A percentile compares a stretch with the other conserved stretches of the same genome.
phyloP scores from a whole-genome alignment of 768 basidiomycete genomes.

The Antrodiella citrinella region DNA sequence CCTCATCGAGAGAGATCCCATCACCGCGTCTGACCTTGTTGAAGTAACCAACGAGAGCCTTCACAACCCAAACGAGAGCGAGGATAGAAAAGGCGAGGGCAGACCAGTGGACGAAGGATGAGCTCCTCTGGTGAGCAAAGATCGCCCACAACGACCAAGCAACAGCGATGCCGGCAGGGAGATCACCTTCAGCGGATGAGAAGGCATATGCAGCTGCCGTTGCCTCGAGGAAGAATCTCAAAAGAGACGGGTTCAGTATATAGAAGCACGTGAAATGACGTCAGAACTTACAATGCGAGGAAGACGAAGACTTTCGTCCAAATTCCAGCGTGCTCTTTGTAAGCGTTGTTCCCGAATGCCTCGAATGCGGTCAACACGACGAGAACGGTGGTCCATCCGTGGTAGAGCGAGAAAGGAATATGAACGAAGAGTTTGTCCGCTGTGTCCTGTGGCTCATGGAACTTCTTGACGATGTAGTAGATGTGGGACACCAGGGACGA shows the following conservation, averaged over 20 bases:
- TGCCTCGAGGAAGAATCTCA: slow-evolving; percentile 83
- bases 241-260: neutral
- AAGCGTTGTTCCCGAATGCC: slow-evolving; percentile 79
- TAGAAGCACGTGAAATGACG: slow-evolving; percentile 3
- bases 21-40: slow-evolving; percentile 33
- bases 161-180: slow-evolving; percentile 87
- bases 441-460: slow-evolving; percentile 52
- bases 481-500: slow-evolving; percentile 77
- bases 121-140: slow-evolving; percentile 62
- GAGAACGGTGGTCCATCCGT: slow-evolving; percentile 86
- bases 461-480: slow-evolving; percentile 92
- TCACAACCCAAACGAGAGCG: slow-evolving; percentile 76
- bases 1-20: slow-evolving; percentile 73
- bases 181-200: slow-evolving; percentile 82
- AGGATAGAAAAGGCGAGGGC: slow-evolving; percentile 82
- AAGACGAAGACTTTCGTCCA: slow-evolving; percentile 97
- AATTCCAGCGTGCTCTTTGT: slow-evolving; percentile 56
- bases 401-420: slow-evolving; percentile 93
- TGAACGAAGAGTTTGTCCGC: slow-evolving; percentile 87
- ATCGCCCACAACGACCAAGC: slow-evolving; percentile 93
- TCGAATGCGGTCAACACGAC: slow-evolving; percentile 79
- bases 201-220: slow-evolving; percentile 94
- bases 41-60: slow-evolving; percentile 56
- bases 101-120: slow-evolving; percentile 84
- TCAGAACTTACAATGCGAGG: slow-evolving; percentile 63